phyloP scores from a whole-genome alignment of 1,284 basidiomycete genomes.

The Tilletia indica region DNA sequence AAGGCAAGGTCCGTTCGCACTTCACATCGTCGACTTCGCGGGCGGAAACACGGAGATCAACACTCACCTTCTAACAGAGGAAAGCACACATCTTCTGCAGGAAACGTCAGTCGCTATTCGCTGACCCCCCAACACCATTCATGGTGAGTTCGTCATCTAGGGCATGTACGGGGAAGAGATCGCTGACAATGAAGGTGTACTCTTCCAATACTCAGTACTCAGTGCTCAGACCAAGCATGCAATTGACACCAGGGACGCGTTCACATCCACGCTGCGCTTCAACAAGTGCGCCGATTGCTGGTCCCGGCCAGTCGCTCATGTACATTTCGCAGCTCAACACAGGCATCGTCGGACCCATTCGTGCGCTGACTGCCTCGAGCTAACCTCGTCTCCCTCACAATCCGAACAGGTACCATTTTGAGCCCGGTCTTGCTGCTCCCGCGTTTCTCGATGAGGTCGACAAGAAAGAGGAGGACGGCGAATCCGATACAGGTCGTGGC shows the following conservation, averaged over 20 bases:
- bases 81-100: no score
- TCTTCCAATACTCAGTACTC: no score
- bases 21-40: background rate
- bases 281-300: background rate
- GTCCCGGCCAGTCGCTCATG: background rate
- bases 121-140: no score
- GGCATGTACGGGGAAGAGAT: no score
- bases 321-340: background rate
- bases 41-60: no score
- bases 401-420: background rate
- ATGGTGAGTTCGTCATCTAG: no score
- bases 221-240: background rate
- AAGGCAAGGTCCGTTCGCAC: background rate
- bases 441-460: slow-evolving; percentile 4
- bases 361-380: background rate
- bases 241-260: background rate
- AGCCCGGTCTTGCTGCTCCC: background rate
- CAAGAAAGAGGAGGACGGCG: background rate
- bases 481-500: no score
- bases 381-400: background rate
- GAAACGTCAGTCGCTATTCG: no score
- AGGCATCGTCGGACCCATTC: background rate
- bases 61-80: no score
- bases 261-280: background rate
- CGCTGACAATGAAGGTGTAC: no score